These are phyloP conservation scores for Tylopilus rubrobrunneus DNA, from an alignment of 768 basidiomycete species.

Conservation along the genomic window DNA sequence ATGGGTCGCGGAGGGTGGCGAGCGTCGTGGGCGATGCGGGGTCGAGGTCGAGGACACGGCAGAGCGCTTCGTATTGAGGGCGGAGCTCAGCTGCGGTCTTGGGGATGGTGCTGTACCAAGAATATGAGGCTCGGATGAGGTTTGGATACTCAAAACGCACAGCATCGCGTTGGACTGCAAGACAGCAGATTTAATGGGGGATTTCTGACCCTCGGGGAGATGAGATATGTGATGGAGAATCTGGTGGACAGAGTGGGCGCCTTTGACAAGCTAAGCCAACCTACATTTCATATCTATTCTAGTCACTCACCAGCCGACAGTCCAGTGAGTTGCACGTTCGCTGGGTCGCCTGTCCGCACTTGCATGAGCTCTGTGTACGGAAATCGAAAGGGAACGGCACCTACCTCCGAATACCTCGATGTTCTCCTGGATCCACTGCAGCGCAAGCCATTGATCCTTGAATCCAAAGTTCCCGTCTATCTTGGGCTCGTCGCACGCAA, in stretches of 20 bases:
- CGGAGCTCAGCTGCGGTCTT: conserved; percentile 56
- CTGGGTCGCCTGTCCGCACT: conserved; percentile 47
- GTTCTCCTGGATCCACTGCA: conserved; percentile 70
- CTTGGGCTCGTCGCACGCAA: conserved; percentile 57
- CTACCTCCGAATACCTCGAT: conserved; percentile 67
- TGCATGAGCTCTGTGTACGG: not conserved
- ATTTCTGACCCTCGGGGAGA: conserved; percentile 48
- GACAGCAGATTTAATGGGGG: conserved; percentile 64
- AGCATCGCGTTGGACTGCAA: conserved; percentile 75
- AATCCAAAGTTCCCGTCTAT: conserved; percentile 75
- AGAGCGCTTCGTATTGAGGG: conserved; percentile 61
- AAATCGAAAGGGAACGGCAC: no score
- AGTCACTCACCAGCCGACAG: not conserved
- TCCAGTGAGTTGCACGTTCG: conserved; percentile 44
- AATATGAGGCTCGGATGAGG: not conserved
- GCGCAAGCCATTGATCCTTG: conserved; percentile 76
- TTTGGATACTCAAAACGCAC: conserved; percentile 31
- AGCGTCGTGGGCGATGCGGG: conserved; percentile 48
- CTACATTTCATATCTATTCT: not conserved
- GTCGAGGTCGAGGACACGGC: conserved; percentile 51
- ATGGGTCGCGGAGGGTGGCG: conserved; percentile 46
- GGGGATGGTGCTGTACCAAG: conserved; percentile 42
- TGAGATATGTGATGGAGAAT: conserved; percentile 15
- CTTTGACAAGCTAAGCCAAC: no score
- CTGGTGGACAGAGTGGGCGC: no score